phyloP scores from a whole-genome alignment of 2,329 filamentous ascomycete species.

The Sordariomycetes sp. region DNA sequence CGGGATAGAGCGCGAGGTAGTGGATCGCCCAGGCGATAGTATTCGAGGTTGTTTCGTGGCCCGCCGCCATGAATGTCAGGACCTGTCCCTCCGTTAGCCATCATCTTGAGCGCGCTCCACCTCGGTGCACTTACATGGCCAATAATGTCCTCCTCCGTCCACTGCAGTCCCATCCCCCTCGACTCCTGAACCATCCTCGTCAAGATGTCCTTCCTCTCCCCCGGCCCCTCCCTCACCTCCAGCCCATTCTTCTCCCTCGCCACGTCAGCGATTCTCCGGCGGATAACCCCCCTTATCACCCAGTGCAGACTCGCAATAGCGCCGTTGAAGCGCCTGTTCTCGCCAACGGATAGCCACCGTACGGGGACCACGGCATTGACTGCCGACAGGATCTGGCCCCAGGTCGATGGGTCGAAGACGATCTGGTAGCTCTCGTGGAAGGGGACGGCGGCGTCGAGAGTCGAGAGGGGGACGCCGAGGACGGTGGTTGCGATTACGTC shows the following conservation, averaged over 20 bases:
- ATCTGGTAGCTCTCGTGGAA: slow-evolving; percentile 15
- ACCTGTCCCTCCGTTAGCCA: slow-evolving; percentile 18
- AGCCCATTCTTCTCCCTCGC: slow-evolving; percentile 4
- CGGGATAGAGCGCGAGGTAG: slow-evolving; percentile 18
- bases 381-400: slow-evolving; percentile 12
- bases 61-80: slow-evolving; percentile 28
- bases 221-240: slow-evolving; percentile 3
- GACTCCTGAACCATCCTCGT: slow-evolving; percentile 15
- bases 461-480: slow-evolving; percentile 18
- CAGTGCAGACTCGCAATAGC: slow-evolving; percentile 16
- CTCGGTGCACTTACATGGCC: neutral
- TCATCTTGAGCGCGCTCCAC: neutral
- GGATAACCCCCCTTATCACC: slow-evolving; percentile 14
- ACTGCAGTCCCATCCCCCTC: slow-evolving; percentile 9
- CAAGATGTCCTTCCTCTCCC: slow-evolving; percentile 1
- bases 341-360: slow-evolving; percentile 21
- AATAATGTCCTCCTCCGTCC: slow-evolving; percentile 13
- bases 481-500: slow-evolving; percentile 21
- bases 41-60: slow-evolving; percentile 29
- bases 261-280: slow-evolving; percentile 11
- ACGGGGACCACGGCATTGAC: slow-evolving; percentile 19
- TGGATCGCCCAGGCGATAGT: slow-evolving; percentile 26
- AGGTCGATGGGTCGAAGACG: slow-evolving; percentile 11
- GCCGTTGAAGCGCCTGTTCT: slow-evolving; percentile 19
- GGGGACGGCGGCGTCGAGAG: slow-evolving; percentile 10